phyloP scores from a whole-genome alignment of 2,329 filamentous ascomycete species.

The Ceratocystis albifundus region DNA sequence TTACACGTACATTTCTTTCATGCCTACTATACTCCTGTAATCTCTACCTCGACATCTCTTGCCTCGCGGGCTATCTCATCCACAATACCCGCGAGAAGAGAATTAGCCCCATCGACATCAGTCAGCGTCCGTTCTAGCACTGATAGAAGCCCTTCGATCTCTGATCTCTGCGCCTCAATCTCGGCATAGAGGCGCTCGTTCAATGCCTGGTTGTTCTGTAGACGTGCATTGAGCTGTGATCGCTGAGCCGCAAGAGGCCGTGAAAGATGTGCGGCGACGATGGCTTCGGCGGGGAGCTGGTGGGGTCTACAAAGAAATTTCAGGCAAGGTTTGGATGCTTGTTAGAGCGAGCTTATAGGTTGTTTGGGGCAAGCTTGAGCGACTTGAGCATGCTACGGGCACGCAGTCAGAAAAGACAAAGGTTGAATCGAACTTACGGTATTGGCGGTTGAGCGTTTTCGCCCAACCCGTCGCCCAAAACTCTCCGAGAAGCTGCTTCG shows the following conservation, averaged over 20 bases:
- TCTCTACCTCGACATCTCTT: slow-evolving; percentile 35
- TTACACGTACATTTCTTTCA: no score
- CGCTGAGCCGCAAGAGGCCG: slow-evolving; percentile 44
- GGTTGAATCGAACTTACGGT: slow-evolving; percentile 33
- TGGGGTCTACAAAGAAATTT: slow-evolving; percentile 37
- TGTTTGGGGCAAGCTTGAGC: slow-evolving; percentile 13
- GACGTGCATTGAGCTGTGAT: slow-evolving; percentile 44
- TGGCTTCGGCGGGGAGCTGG: slow-evolving; percentile 40
- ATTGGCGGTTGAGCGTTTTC: slow-evolving; percentile 31
- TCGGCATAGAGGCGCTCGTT: slow-evolving; percentile 45
- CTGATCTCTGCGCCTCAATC: slow-evolving; percentile 42
- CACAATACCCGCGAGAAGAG: slow-evolving; percentile 37
- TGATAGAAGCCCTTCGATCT: slow-evolving; percentile 42
- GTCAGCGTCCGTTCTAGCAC: slow-evolving; percentile 41
- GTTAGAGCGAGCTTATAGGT: no score
- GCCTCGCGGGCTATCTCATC: slow-evolving; percentile 42
- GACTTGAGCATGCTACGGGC: background rate
- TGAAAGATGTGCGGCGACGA: slow-evolving; percentile 45
- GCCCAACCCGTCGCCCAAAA: slow-evolving; percentile 25
- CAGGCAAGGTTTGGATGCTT: background rate
- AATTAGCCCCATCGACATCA: slow-evolving; percentile 45
- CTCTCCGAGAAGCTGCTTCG: slow-evolving; percentile 37
- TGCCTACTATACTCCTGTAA: slow-evolving; percentile 27
- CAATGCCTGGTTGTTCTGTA: slow-evolving; percentile 46
- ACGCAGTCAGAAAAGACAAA: background rate